Evolutionary conservation across 352 stramenopile genomes (phyloP), one percentile per base, ranked within the genome.

Genomic region (Globisporangium mamillatum): DNA sequence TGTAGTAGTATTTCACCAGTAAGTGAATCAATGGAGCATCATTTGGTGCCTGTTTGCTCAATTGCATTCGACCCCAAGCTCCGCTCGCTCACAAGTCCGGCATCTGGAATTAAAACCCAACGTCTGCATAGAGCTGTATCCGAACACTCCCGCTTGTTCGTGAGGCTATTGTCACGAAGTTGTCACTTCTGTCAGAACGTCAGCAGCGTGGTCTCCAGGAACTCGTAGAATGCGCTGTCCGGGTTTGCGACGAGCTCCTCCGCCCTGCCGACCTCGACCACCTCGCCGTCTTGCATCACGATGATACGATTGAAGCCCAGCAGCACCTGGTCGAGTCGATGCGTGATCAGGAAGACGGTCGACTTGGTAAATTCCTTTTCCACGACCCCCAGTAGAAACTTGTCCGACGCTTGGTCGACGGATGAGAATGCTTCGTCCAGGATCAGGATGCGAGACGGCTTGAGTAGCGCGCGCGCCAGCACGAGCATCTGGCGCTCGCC

Each of bases 401-500:
- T 67, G 67, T 97, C 91, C 1, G 84, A 97, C 29, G 87, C 81
- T 50, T 80, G 79, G 72, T 98, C 91, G 10, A 98, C 84, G 25
- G 74, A 83, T 18, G 78, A 80, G 10, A 90, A 98, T 6, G 91
- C 89, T 73, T 98, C 94, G 72, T 98, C 93, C 32, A 98, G 68
- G 0, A 98, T 59, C 16, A 98, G 62, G 24, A 98, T 80, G 6
- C 93, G 93, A 3, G 89, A 84, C 32, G 95, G 81, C 16, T 77
- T 73, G 4, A 98, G 72, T 48, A 98, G 72, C 9, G 94, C 93
- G 52, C 94, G 75, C 22, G 87, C 93, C 52, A 98, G 72, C 61
- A 86, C 95, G 3, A 98, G 69, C 25, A 98, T 72, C 73, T 98
- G 93, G 1, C 93, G 71, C 73, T 98, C 88, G 9, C 96, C 96